These are phyloP conservation scores for Talaromyces proteolyticus DNA, from an alignment of 495 filamentous ascomycete species.

Conservation along the genomic window DNA sequence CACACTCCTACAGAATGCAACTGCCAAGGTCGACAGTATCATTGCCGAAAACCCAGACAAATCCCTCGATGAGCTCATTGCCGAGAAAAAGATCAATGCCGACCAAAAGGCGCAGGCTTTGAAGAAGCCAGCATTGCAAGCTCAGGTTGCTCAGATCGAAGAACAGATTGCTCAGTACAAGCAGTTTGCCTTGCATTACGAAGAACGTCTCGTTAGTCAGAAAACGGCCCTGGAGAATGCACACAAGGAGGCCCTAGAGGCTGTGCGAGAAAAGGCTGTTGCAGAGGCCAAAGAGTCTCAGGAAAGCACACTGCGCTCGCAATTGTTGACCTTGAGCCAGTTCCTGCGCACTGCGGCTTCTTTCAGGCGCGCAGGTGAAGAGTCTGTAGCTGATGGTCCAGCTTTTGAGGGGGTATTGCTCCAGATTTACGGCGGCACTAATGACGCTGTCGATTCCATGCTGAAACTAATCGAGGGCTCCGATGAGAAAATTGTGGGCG, in stretches of 20 bases:
- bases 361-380: constrained; percentile 58
- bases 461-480: constrained; percentile 77
- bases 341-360: constrained; percentile 76
- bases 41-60: constrained; percentile 70
- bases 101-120: constrained; percentile 86
- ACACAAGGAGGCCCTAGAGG: constrained; percentile 65
- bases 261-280: constrained; percentile 58
- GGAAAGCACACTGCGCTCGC: constrained; percentile 43
- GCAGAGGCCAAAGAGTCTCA: constrained; percentile 55
- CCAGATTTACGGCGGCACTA: constrained; percentile 81
- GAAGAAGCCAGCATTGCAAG: constrained; percentile 85
- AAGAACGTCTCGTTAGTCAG: constrained; percentile 57
- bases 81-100: constrained; percentile 76
- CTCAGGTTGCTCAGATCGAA: constrained; percentile 66
- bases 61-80: constrained; percentile 78
- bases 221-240: constrained; percentile 67
- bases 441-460: constrained; percentile 74
- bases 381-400: constrained; percentile 63
- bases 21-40: constrained; percentile 71
- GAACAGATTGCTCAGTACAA: constrained; percentile 81
- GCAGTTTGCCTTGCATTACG: constrained; percentile 74
- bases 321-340: constrained; percentile 64
- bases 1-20: constrained; percentile 52
- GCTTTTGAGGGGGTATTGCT: constrained; percentile 89
- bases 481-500: constrained; percentile 62